phyloP scores from a whole-genome alignment of 2,329 filamentous ascomycete genomes.

The Calonectria hawksworthii region DNA sequence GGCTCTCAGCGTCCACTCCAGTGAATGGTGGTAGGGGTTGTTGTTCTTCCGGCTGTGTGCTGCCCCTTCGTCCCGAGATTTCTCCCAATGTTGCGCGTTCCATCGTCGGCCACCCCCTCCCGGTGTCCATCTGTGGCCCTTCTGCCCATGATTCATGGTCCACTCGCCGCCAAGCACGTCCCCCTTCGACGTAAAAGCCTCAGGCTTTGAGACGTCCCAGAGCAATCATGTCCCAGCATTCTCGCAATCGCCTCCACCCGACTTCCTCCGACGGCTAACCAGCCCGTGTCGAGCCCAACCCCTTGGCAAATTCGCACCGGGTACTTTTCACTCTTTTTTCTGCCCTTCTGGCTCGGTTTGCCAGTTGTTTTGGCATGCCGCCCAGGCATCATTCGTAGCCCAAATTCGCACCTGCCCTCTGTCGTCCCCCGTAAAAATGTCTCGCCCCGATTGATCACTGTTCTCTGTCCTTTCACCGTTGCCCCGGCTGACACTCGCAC shows the following conservation, averaged over 20 bases:
- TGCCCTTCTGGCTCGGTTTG: slow-evolving; percentile 26
- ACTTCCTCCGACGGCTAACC: slow-evolving; percentile 51
- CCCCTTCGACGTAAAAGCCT: slow-evolving; percentile 50
- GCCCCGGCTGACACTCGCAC: slow-evolving; percentile 53
- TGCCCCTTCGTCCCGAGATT: slow-evolving; percentile 45
- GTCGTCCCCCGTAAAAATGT: slow-evolving; percentile 47
- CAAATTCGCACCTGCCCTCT: slow-evolving; percentile 36
- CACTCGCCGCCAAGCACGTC: slow-evolving; percentile 49
- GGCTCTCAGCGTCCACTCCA: slow-evolving; percentile 30
- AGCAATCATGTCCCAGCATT: slow-evolving; percentile 48
- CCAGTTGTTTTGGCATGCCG: slow-evolving; percentile 22
- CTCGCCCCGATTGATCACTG: slow-evolving; percentile 46
- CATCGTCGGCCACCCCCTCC: slow-evolving; percentile 42
- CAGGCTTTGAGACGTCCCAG: slow-evolving; percentile 48
- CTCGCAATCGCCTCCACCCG: slow-evolving; percentile 50
- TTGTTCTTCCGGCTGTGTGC: slow-evolving; percentile 43
- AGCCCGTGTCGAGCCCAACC: slow-evolving; percentile 44
- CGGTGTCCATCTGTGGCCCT: slow-evolving; percentile 40
- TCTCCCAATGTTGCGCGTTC: slow-evolving; percentile 46
- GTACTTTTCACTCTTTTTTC: slow-evolving; percentile 27
- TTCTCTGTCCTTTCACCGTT: slow-evolving; percentile 48
- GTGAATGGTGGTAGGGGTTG: slow-evolving; percentile 37
- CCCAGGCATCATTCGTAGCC: slow-evolving; percentile 25
- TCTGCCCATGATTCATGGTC: slow-evolving; percentile 51
- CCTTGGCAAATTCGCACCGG: slow-evolving; percentile 47